Evolutionary conservation across 129 eudicot genomes (phyloP).

Genomic region (Flaveria ramosissima): DNA sequence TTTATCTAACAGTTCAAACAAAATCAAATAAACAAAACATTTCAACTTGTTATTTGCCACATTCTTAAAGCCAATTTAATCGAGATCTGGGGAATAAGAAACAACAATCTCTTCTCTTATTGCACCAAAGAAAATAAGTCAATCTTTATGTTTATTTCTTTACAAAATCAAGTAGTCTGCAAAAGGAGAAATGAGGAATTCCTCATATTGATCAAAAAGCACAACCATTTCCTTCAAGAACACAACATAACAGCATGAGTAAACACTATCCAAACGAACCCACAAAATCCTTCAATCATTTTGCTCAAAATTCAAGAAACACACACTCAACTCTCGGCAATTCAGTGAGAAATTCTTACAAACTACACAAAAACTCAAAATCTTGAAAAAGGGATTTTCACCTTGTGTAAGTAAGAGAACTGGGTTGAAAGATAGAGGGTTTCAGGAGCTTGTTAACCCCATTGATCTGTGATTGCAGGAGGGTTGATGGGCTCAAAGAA

Average conservation of each 20-base stretch:
- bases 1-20: too few species aligned
- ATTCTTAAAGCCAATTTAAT: neutral
- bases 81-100: too few species aligned
- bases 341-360: too few species aligned
- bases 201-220: neutral
- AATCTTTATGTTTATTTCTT: too few species aligned
- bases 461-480: slow-evolving; percentile 52
- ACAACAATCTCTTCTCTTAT: too few species aligned
- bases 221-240: too few species aligned
- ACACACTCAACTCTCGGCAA: too few species aligned
- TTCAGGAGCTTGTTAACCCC: slow-evolving; percentile 44
- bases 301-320: too few species aligned
- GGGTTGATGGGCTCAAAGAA: slow-evolving; percentile 66
- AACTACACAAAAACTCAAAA: slow-evolving; percentile 4
- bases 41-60: neutral
- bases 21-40: neutral
- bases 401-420: slow-evolving; percentile 31
- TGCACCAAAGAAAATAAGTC: neutral
- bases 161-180: neutral
- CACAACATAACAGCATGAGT: too few species aligned
- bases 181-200: neutral
- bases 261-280: too few species aligned
- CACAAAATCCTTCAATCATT: too few species aligned
- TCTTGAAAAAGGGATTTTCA: neutral
- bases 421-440: slow-evolving; percentile 28